Evolutionary conservation across 306 rosid genomes (phyloP), one percentile per base, ranked within the genome.

Genomic region (Mimosa bimucronata): DNA sequence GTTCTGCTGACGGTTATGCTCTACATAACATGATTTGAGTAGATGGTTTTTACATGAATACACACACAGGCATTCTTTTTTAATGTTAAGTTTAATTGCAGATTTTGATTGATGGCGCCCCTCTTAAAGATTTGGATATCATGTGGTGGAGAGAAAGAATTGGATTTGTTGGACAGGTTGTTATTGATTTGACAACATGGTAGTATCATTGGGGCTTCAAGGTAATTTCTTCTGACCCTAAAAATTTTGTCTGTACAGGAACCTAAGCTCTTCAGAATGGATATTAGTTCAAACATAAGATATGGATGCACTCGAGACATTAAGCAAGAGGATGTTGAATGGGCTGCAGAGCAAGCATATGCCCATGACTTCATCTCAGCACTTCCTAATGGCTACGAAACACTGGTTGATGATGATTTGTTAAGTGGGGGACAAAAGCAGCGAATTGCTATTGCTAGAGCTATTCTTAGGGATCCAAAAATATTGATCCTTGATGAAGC

Each of bases 351-450:
- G 86, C 97, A 92, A 60, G 98, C 98, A 23, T 92, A 84, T 84
- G 97, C 98, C 21, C 97, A 95, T 44, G 96, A 91, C 81, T 95
- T 95, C 82, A 92, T 95, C 67, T 85, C 81, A 64, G 87, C 92
- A 19, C 91, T 95, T 64, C 98, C 98, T 69, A 85, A 89, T 84
- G 96, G 98, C 50, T 95, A 95, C 78, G 80, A 83, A 80, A 95
- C 98, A 15, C 83, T 95, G 34, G 96, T 95, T 29, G 98, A 95
- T 66, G 97, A 92, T 57, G 97, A 95, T 90, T 88, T 95, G 72
- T 88, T 95, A 73, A 95, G 98, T 80, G 98, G 98, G 26, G 98
- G 98, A 68, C 98, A 95, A 83, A 95, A 95, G 88, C 98, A 95
- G 79, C 87, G 98, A 84, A 91, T 95, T 57, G 98, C 98, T 74